phyloP scores from a whole-genome alignment of 2,329 filamentous ascomycete species.

The Incumbomyces lentus region DNA sequence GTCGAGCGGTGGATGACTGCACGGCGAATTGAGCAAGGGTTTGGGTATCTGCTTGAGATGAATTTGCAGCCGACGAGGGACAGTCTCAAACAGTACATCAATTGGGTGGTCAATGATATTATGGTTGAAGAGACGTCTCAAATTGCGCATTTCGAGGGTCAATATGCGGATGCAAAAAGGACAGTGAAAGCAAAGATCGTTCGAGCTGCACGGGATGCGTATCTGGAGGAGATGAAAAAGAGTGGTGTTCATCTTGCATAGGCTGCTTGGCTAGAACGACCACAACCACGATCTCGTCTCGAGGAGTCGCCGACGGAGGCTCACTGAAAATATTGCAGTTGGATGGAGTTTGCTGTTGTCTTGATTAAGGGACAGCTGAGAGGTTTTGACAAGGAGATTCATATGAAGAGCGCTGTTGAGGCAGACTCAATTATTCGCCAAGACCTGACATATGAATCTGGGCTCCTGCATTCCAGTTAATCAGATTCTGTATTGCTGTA shows the following conservation, averaged over 20 bases:
- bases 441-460: no score
- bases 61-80: background rate
- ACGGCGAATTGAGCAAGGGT: conserved; percentile 4
- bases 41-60: conserved; percentile 4
- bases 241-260: background rate
- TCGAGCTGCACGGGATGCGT: background rate
- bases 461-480: no score
- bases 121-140: background rate
- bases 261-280: conserved; percentile 1
- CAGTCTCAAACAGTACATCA: background rate
- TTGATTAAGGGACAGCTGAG: no score
- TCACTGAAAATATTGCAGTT: no score
- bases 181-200: background rate
- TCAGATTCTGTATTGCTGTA: no score
- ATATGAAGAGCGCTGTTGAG: no score
- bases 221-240: background rate
- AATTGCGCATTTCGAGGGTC: background rate
- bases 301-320: no score
- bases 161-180: background rate
- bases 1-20: conserved; percentile 1
- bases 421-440: no score
- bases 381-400: no score
- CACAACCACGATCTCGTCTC: background rate
- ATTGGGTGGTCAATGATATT: conserved; percentile 3
- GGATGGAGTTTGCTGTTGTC: no score